These are phyloP conservation scores for Torulaspora indica DNA, from an alignment of 805 yeast species.

Conservation along the genomic window DNA sequence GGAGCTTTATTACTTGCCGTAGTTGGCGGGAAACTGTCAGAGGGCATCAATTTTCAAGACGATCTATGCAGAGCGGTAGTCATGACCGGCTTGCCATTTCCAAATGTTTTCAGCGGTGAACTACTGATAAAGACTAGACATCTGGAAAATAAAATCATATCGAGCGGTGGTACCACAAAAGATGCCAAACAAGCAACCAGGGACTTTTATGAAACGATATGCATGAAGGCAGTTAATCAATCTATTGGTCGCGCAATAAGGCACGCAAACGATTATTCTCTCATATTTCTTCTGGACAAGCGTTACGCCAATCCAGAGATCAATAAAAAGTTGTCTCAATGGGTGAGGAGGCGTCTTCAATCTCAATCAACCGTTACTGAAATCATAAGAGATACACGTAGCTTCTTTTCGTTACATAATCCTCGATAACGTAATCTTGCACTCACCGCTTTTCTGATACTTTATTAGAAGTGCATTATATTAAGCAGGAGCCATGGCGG, in stretches of 20 bases:
- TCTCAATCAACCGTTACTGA: slow-evolving; percentile 15
- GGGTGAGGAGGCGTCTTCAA: slow-evolving; percentile 55
- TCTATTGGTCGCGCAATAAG: slow-evolving; percentile 89
- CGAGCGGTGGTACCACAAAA: slow-evolving; percentile 43
- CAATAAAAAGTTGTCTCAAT: slow-evolving; percentile 58
- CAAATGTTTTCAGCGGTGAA: slow-evolving; percentile 79
- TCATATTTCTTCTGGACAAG: slow-evolving; percentile 63
- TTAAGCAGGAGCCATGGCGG: slow-evolving; percentile 17
- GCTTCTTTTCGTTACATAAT: slow-evolving; percentile 19
- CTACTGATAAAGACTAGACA: slow-evolving; percentile 64
- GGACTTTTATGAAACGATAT: slow-evolving; percentile 71
- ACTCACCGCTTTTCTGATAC: no score
- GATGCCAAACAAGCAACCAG: slow-evolving; percentile 47
- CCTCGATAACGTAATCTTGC: neutral
- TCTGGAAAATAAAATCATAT: slow-evolving; percentile 50
- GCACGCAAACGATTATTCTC: slow-evolving; percentile 75
- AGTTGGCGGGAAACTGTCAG: slow-evolving; percentile 89
- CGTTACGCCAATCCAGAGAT: slow-evolving; percentile 50
- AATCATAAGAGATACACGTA: slow-evolving; percentile 22
- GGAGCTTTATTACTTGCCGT: slow-evolving; percentile 78
- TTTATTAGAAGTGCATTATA: neutral
- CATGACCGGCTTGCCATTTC: slow-evolving; percentile 86
- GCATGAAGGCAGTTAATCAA: slow-evolving; percentile 89
- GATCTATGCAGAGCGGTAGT: slow-evolving; percentile 81
- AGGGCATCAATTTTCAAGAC: slow-evolving; percentile 88